Conservation (phyloP, 805 yeast species). For the Kuraishia floccosa region DNA sequence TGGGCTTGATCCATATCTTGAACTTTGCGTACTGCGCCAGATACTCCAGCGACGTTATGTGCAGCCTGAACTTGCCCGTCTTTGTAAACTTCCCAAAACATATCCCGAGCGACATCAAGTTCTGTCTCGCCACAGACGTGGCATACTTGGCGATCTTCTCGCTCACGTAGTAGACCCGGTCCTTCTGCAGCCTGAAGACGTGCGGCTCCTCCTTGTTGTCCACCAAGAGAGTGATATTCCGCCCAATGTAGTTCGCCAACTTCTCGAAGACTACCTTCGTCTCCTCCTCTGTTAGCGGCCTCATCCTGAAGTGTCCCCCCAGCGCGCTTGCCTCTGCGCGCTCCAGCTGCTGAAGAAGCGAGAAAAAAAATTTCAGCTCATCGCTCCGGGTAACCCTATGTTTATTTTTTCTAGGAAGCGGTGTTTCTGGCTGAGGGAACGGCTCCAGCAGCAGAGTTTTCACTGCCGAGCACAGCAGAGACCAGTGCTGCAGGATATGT, state of each 20-base stretch:
- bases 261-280: slow-evolving; percentile 94
- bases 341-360: not conserved
- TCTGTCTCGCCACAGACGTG: slow-evolving; percentile 79
- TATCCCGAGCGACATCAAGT: slow-evolving; percentile 85
- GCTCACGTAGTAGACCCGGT: slow-evolving; percentile 87
- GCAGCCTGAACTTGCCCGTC: slow-evolving; percentile 92
- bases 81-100: slow-evolving; percentile 97
- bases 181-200: slow-evolving; percentile 92
- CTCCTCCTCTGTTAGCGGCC: slow-evolving; percentile 94
- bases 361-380: slow-evolving; percentile 1
- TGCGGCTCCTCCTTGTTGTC: slow-evolving; percentile 83
- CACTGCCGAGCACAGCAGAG: too few relatives aligned
- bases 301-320: slow-evolving; percentile 60
- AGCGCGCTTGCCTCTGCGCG: not conserved
- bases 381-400: not conserved
- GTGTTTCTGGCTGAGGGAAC: not conserved
- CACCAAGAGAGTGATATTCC: slow-evolving; percentile 80
- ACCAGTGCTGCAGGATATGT: too few relatives aligned
- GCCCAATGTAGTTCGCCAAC: slow-evolving; percentile 92
- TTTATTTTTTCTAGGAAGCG: too few relatives aligned
- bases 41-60: slow-evolving; percentile 80
- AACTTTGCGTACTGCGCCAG: slow-evolving; percentile 82
- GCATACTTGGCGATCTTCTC: slow-evolving; percentile 79
- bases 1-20: slow-evolving; percentile 92
- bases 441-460: slow-evolving; percentile 1